These are phyloP conservation scores for Aspergillus texensis DNA, from an alignment of 2,329 filamentous ascomycete species.

Conservation along the genomic window DNA sequence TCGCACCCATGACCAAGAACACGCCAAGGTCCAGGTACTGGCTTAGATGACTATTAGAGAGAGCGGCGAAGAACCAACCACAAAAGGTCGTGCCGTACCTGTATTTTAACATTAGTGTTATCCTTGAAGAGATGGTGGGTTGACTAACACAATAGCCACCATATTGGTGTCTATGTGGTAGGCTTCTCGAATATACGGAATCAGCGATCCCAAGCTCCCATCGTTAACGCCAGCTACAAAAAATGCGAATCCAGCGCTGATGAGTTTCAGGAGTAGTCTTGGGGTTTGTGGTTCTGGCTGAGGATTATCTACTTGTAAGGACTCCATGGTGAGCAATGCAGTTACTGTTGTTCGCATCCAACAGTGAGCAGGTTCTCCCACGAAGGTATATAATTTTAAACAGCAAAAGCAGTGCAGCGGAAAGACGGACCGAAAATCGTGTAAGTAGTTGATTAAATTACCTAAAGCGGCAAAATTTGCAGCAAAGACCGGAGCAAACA, in stretches of 20 bases:
- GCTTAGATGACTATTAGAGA: slow-evolving; percentile 53
- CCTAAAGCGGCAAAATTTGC: slow-evolving; percentile 4
- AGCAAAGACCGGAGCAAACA: not conserved
- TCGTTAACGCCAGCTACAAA: slow-evolving; percentile 69
- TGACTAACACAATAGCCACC: slow-evolving; percentile 53
- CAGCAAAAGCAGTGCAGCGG: not conserved
- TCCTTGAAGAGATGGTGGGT: not conserved
- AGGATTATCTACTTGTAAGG: slow-evolving; percentile 1
- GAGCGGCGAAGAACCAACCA: slow-evolving; percentile 62
- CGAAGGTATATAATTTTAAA: not conserved
- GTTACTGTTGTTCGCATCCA: not conserved
- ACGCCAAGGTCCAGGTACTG: slow-evolving; percentile 59
- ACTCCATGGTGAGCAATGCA: not conserved
- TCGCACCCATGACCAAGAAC: slow-evolving; percentile 59
- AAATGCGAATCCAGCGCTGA: slow-evolving; percentile 63
- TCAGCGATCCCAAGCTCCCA: slow-evolving; percentile 63
- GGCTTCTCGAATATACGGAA: slow-evolving; percentile 63
- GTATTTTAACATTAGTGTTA: not conserved
- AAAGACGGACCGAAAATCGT: not conserved
- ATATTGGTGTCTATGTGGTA: slow-evolving; percentile 58
- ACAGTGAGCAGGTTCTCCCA: not conserved
- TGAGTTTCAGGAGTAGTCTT: slow-evolving; percentile 47
- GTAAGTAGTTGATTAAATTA: not conserved
- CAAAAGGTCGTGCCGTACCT: slow-evolving; percentile 61
- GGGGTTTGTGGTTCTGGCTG: not conserved